Base-by-base conservation (phyloP, 495 filamentous ascomycete genomes). In the Bathelium albidoporum region DNA sequence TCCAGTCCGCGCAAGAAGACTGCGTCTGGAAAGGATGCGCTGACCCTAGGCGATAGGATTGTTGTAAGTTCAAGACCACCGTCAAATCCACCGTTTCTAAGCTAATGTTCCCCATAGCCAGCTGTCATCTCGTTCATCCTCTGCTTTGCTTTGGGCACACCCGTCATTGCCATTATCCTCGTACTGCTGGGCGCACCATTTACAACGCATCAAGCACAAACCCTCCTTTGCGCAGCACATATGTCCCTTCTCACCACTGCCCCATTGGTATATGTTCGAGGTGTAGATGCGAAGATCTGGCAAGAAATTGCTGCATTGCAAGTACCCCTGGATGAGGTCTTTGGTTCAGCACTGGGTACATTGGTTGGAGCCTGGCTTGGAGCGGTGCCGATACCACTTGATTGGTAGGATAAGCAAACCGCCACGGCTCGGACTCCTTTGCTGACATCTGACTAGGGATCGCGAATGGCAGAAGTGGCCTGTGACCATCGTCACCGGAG, bases 391-490 rank as follows among this genome's bases (percentile, higher is more conserved):
- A 97, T 98, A 71, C 95, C 94, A 22, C 77, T 98, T 65, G 94
- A 97, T 73, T 97, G 92, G 90, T 90, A 79, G 70, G 79, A 79
- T 29, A 12, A 55, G 12, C 44, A 32, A 43, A 45, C 28, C 44
- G 14, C 16, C 32, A 18, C 18, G 55, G n/a, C 3, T 44, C 16
- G 32, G 7, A 36, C 2, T 2, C 7, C 16, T 11, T 36, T 22
- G 58, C 58, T 60, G 31, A 60, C 18, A 60, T 0, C 36, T 26
- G 10, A 29, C 5, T 68, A 85, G 84, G 85, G 87, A 90, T 71
- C 85, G 94, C 24, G 91, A 95, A 66, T 98, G 94, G 94, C 94
- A 98, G 81, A 89, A 88, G 72, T 98, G 91, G 86, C 94, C 94
- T 1, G 88, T 97, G 34, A 97, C 94, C 0, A 89, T 98, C 61